Conservation (phyloP, 2,329 filamentous ascomycete genomes). For the Coniochaeta sp. region DNA sequence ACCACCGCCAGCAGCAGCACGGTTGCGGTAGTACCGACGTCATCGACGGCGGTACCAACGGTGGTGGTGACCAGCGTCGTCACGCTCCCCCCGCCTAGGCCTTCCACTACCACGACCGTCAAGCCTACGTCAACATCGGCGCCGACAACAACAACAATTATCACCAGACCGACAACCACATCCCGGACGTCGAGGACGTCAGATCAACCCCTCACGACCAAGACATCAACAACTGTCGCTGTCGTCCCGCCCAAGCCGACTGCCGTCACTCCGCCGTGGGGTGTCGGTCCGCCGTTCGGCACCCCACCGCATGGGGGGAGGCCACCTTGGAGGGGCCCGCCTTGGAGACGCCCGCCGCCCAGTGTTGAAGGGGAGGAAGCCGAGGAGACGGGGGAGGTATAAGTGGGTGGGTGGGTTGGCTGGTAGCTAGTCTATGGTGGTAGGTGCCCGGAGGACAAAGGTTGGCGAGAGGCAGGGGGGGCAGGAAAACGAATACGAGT, state of each 20-base stretch:
- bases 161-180: background rate
- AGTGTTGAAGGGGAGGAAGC: background rate
- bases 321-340: background rate
- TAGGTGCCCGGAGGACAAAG: background rate
- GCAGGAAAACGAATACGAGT: too few species aligned
- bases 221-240: constrained; percentile 6
- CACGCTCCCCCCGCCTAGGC: too few species aligned
- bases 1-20: background rate
- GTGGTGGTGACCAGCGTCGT: too few species aligned
- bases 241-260: background rate
- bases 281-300: background rate
- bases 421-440: background rate
- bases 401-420: too few species aligned
- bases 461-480: background rate
- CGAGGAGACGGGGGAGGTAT: background rate
- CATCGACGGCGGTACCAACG: background rate
- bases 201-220: constrained; percentile 7
- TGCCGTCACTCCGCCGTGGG: background rate
- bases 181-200: constrained; percentile 2
- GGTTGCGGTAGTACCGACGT: background rate
- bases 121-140: background rate
- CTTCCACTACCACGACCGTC: background rate
- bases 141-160: background rate
- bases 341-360: background rate
- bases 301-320: background rate